Evolutionary conservation across 352 stramenopile species (phyloP).

Genomic region (Phytophthora aleatoria): DNA sequence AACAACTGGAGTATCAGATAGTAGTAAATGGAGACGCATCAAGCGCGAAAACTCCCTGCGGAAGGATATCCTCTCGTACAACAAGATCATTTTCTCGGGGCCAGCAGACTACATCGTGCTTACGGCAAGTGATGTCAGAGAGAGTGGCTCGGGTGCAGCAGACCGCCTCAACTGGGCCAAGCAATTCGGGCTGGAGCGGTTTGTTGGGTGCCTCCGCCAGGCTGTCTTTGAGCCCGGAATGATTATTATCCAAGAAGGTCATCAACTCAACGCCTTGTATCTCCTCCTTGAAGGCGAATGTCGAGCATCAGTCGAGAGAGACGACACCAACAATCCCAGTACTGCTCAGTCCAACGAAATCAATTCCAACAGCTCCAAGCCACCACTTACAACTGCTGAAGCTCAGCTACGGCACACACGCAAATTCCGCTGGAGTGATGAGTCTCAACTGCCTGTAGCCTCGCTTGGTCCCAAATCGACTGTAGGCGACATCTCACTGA

Average conservation of each 20-base stretch:
- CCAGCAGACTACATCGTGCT: constrained; percentile 52
- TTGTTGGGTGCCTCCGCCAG: constrained; percentile 42
- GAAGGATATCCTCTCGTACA: constrained; percentile 41
- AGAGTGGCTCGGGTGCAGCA: constrained; percentile 34
- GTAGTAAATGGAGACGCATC: constrained; percentile 42
- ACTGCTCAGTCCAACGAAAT: constrained; percentile 4
- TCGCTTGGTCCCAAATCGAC: constrained; percentile 43
- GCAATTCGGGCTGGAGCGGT: constrained; percentile 40
- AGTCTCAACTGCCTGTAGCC: constrained; percentile 36
- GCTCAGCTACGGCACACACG: constrained; percentile 32
- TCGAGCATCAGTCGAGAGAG: constrained; percentile 34
- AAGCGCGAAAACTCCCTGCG: constrained; percentile 47
- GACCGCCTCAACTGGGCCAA: constrained; percentile 43
- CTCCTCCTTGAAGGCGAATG: constrained; percentile 50
- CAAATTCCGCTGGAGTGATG: constrained; percentile 32
- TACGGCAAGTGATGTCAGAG: constrained; percentile 38
- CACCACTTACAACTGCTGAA: constrained; percentile 25
- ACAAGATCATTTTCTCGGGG: constrained; percentile 38
- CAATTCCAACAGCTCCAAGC: constrained; percentile 8
- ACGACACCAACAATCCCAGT: constrained; percentile 7
- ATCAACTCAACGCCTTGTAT: constrained; percentile 34
- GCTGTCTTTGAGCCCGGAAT: constrained; percentile 39
- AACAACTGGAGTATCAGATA: constrained; percentile 12
- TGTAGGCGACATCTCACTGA: constrained; percentile 47
- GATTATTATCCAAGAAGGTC: constrained; percentile 34